These are phyloP conservation scores for Lichenothelia convexa DNA, from an alignment of 495 filamentous ascomycete species.

Conservation along the genomic window DNA sequence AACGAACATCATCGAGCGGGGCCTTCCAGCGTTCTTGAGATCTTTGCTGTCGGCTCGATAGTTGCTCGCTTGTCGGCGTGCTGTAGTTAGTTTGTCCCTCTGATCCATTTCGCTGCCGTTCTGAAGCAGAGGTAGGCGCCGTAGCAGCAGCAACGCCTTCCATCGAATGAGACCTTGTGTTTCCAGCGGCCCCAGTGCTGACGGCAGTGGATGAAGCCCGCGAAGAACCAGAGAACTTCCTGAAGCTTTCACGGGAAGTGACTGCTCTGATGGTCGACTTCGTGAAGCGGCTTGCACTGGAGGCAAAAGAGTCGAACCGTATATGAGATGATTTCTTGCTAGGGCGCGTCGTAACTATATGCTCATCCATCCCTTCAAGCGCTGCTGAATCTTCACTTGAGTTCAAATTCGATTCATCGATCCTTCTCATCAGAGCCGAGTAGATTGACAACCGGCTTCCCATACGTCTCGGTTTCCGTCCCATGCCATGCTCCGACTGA, in stretches of 20 bases:
- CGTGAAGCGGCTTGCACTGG: slow-evolving; percentile 2
- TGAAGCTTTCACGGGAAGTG: slow-evolving; percentile 1
- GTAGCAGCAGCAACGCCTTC: not conserved
- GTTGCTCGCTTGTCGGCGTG: slow-evolving; percentile 12
- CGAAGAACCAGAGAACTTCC: too few relatives aligned
- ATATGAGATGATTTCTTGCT: slow-evolving; percentile 11
- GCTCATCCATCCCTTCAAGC: not conserved
- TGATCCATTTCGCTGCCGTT: slow-evolving; percentile 3
- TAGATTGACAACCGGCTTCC: slow-evolving; percentile 47
- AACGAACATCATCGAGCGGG: slow-evolving; percentile 13
- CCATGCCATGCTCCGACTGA: too few relatives aligned
- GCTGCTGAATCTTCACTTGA: not conserved
- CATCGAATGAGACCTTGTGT: not conserved
- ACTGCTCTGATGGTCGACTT: slow-evolving; percentile 11
- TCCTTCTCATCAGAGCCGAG: slow-evolving; percentile 52
- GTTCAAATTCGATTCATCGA: slow-evolving; percentile 17
- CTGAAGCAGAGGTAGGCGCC: slow-evolving; percentile 1
- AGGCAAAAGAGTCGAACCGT: not conserved
- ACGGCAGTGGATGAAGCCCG: too few relatives aligned
- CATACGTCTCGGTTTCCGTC: slow-evolving; percentile 17
- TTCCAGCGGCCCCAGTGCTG: not conserved
- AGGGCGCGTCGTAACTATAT: slow-evolving; percentile 3
- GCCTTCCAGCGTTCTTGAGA: slow-evolving; percentile 17
- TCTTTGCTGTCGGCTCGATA: slow-evolving; percentile 12
- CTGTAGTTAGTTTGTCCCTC: too few relatives aligned